Evolutionary conservation across 2,329 filamentous ascomycete genomes (phyloP).

Genomic region (Rutstroemia sp.): DNA sequence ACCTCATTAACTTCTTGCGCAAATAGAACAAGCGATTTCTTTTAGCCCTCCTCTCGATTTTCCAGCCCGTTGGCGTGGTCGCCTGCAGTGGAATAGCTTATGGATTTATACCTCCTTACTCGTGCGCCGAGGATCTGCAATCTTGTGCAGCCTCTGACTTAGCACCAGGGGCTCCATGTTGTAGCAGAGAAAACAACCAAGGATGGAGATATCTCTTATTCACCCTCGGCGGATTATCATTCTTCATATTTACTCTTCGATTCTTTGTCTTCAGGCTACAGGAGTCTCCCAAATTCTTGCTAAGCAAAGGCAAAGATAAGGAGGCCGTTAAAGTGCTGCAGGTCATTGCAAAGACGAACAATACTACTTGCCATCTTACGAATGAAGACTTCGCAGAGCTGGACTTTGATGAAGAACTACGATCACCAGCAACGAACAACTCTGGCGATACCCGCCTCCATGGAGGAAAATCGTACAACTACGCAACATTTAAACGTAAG

Average conservation of each 20-base stretch:
- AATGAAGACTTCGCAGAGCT: conserved; percentile 6
- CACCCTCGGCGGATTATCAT: conserved; percentile 44
- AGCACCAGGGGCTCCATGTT: conserved; percentile 17
- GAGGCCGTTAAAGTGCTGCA: conserved; percentile 47
- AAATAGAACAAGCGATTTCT: conserved; percentile 21
- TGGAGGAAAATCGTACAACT: background rate
- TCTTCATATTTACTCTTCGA: conserved; percentile 48
- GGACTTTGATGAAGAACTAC: background rate
- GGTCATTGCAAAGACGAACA: conserved; percentile 45
- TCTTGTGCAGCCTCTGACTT: conserved; percentile 19
- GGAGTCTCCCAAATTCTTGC: conserved; percentile 51
- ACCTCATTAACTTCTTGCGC: background rate
- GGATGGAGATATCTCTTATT: conserved; percentile 54
- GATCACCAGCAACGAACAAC: background rate
- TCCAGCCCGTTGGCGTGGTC: conserved; percentile 24
- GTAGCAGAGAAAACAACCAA: conserved; percentile 39
- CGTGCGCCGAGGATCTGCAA: conserved; percentile 13
- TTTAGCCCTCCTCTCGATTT: conserved; percentile 21
- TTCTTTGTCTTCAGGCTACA: conserved; percentile 49
- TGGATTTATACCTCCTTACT: conserved; percentile 17
- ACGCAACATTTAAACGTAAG: background rate
- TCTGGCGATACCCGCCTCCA: background rate
- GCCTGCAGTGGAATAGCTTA: conserved; percentile 21
- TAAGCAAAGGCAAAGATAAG: conserved; percentile 45
- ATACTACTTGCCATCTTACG: background rate